Evolutionary conservation across 2,329 filamentous ascomycete species (phyloP).

Genomic region (Colletotrichum sp.): DNA sequence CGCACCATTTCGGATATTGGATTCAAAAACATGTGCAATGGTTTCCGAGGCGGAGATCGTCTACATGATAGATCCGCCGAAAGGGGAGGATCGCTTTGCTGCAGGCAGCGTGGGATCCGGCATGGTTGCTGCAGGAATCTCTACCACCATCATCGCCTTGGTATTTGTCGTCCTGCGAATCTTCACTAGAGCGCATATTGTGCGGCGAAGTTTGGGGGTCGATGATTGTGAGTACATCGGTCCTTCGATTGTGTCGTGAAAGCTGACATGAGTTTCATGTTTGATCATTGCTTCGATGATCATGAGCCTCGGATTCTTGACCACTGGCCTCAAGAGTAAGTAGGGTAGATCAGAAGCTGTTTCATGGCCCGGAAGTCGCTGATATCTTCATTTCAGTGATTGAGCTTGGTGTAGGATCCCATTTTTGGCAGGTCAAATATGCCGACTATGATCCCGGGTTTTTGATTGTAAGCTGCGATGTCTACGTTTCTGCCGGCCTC

Average conservation of each 20-base stretch:
- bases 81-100: background rate
- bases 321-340: background rate
- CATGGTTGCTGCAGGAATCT: background rate
- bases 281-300: background rate
- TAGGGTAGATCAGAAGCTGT: rapidly evolving
- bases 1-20: background rate
- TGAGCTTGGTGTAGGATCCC: background rate
- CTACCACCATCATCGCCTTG: background rate
- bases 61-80: background rate
- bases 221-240: background rate
- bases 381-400: background rate
- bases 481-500: background rate
- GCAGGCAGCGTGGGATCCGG: background rate
- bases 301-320: background rate
- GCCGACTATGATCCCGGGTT: background rate
- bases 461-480: background rate
- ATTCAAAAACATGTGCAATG: background rate
- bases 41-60: background rate
- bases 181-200: background rate
- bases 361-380: rapidly evolving
- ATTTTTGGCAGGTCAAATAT: background rate
- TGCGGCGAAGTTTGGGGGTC: background rate
- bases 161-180: background rate
- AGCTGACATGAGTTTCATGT: background rate
- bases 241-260: too few species aligned